Evolutionary conservation across 2,329 filamentous ascomycete species (phyloP).

Genomic region (Clonostachys sp.): DNA sequence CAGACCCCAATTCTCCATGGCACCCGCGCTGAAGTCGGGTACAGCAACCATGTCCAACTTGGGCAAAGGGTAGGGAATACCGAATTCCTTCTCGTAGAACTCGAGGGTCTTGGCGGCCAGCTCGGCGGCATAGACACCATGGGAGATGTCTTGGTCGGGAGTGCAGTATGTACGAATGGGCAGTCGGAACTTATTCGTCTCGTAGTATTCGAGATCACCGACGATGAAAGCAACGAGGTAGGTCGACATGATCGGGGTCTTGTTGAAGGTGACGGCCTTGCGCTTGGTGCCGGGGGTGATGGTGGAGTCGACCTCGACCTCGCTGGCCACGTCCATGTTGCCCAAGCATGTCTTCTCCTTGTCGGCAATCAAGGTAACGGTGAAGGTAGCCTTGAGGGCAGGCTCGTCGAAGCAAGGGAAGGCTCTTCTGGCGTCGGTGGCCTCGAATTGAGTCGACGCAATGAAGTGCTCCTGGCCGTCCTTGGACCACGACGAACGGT

Average conservation of each 20-base stretch:
- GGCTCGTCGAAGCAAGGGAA: conserved; percentile 99
- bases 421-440: conserved; percentile 87
- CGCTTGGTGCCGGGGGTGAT: conserved; percentile 56
- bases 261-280: conserved; percentile 75
- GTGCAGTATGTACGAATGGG: conserved; percentile 91
- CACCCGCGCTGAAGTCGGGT: conserved; percentile 83
- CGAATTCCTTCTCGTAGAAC: conserved; percentile 93
- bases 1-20: conserved; percentile 96
- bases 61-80: conserved; percentile 87
- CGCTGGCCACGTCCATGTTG: conserved; percentile 74
- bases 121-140: conserved; percentile 86
- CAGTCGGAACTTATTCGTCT: conserved; percentile 81
- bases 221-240: conserved; percentile 91
- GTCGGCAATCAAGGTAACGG: conserved; percentile 88
- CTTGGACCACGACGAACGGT: conserved; percentile 79
- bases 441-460: conserved; percentile 96
- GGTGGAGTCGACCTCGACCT: conserved; percentile 58
- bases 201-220: conserved; percentile 95
- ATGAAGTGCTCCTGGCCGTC: conserved; percentile 66
- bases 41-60: conserved; percentile 90
- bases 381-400: conserved; percentile 93
- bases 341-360: conserved; percentile 83
- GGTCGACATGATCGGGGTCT: conserved; percentile 86
- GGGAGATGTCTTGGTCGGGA: conserved; percentile 92
- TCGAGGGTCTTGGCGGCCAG: conserved; percentile 93